Evolutionary conservation across 305 asterid genomes (phyloP).

Genomic region (Solanum aculeatissimum): DNA sequence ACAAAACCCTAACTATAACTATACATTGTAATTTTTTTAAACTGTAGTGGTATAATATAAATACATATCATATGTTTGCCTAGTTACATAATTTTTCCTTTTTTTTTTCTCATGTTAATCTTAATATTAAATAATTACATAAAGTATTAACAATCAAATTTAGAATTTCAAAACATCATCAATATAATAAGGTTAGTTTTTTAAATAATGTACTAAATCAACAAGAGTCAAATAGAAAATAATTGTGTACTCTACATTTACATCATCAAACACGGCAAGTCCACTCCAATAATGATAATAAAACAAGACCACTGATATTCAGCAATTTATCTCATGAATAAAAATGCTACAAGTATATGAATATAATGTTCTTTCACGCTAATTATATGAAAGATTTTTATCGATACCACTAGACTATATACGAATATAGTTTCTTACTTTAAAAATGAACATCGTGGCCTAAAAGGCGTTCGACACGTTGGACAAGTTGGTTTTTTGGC

Average conservation of each 20-base stretch:
- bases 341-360: neutral
- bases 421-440: neutral
- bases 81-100: too few species aligned
- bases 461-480: conserved; percentile 33
- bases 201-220: too few species aligned
- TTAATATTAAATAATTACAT: too few species aligned
- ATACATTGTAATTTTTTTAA: too few species aligned
- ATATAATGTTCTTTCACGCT: neutral
- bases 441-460: conserved; percentile 2
- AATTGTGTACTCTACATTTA: neutral
- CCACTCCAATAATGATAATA: neutral
- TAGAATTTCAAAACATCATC: too few species aligned
- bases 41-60: too few species aligned
- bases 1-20: too few species aligned
- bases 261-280: neutral
- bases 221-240: neutral
- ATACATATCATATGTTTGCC: too few species aligned
- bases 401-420: neutral
- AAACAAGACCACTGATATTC: neutral
- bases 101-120: too few species aligned
- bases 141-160: too few species aligned
- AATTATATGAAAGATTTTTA: neutral
- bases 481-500: conserved; percentile 36
- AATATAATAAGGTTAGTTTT: too few species aligned
- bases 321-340: neutral